phyloP scores from a whole-genome alignment of 345 rosid genomes.

The Gossypium sturtianum region DNA sequence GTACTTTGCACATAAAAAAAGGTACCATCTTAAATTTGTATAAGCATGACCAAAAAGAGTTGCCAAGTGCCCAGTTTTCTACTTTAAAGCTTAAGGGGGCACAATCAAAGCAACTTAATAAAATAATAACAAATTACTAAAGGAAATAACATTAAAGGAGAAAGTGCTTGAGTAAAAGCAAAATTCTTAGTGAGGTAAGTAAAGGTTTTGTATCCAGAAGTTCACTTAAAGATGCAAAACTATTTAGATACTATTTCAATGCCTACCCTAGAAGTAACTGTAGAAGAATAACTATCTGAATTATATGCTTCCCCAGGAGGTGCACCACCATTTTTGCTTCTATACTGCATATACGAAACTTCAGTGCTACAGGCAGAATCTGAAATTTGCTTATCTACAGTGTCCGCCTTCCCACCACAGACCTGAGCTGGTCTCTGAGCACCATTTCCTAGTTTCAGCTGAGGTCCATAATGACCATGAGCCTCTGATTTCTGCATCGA shows the following conservation, averaged over 20 bases:
- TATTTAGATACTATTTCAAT: constrained; percentile 20
- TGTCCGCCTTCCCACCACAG: constrained; percentile 16
- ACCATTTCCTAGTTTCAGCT: constrained; percentile 10
- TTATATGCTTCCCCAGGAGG: constrained; percentile 29
- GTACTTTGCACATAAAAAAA: not conserved
- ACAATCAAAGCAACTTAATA: not conserved
- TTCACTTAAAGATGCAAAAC: constrained; percentile 23
- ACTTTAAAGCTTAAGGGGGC: not conserved
- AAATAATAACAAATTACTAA: not conserved
- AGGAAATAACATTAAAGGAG: not conserved
- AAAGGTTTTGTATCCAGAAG: constrained; percentile 4
- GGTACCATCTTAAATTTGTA: not conserved
- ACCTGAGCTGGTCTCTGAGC: constrained; percentile 15
- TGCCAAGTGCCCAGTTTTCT: not conserved
- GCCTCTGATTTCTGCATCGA: constrained; percentile 18
- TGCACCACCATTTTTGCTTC: constrained; percentile 29
- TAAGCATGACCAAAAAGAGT: not conserved
- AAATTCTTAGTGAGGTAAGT: not conserved
- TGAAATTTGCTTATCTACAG: constrained; percentile 37
- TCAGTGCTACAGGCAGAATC: constrained; percentile 69
- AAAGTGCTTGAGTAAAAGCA: not conserved
- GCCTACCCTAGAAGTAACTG: constrained; percentile 27
- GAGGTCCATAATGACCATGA: not conserved
- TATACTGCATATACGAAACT: constrained; percentile 40
- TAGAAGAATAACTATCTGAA: constrained; percentile 41